Evolutionary conservation across 106 monocot genomes (phyloP).

Genomic region (Hemerocallis citrina): DNA sequence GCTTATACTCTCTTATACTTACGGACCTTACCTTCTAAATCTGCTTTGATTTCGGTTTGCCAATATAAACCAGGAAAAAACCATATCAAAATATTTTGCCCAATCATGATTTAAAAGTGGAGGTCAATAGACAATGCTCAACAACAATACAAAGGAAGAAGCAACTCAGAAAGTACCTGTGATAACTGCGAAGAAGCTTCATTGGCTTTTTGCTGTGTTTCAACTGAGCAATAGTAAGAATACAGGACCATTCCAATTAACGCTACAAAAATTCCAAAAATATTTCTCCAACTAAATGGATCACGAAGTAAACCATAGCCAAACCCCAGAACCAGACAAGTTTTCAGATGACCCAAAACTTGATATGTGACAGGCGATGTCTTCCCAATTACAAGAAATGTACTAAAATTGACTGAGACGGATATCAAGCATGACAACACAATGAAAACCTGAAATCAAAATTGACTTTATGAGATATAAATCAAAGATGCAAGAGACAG

Average conservation of each 20-base stretch:
- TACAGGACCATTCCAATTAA: conserved; percentile 62
- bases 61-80: background rate
- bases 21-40: too few species aligned
- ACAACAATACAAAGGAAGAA: background rate
- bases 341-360: conserved; percentile 76
- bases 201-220: conserved; percentile 49
- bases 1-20: too few species aligned
- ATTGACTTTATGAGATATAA: background rate
- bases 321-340: conserved; percentile 63
- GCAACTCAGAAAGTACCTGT: conserved; percentile 19
- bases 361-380: conserved; percentile 78
- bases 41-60: background rate
- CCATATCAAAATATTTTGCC: background rate
- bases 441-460: conserved; percentile 46
- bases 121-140: background rate
- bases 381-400: conserved; percentile 80
- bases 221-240: conserved; percentile 47
- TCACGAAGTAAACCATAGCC: conserved; percentile 61
- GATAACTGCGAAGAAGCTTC: conserved; percentile 29
- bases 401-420: conserved; percentile 70
- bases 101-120: background rate
- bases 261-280: conserved; percentile 55
- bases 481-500: background rate
- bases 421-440: conserved; percentile 60
- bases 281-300: conserved; percentile 74